Evolutionary conservation across 2,329 filamentous ascomycete genomes (phyloP), one percentile per base, ranked within the genome.

Genomic region (Fusarium subglutinans): DNA sequence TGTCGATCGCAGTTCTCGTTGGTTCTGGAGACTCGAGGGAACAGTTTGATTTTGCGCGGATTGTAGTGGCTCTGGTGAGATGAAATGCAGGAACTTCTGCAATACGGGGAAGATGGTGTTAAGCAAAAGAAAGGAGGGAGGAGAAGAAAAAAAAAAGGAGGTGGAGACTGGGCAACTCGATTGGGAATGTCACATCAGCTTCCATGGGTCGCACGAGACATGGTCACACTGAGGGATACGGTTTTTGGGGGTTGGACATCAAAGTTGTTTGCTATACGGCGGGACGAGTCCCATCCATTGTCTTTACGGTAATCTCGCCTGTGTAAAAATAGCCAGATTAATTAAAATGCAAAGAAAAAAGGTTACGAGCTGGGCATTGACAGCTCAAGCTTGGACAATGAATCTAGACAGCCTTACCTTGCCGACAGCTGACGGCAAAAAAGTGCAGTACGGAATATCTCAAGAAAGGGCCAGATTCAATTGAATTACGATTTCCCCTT

Each of bases 1-100:
- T 70, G 67, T 44, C 67, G 66, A 70, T 70, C 66, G 37, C 12
- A 15, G 41, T 44, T 70, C 45, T 70, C 35, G 35, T 37, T 37
- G 35, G 35, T 37, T 37, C 17, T 37, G 35, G 17, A 37, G 35
- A 37, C 17, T 37, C 35, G 35, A 37, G 35, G 15, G 17, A 40
- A 24, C 15, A 37, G 8, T 20, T 40, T 38, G 30, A 40, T 14
- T 53, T 17, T 17, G 15, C 33, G 33, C 33, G 15, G 14, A 35
- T 35, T 35, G 33, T 35, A 35, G 33, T 35, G 33, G 33, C n/a
- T 38, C n/a, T n/a, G 14, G 18, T 30, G 30, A 53, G 15, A 30
- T 48, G 35, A 12, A 28, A 51, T 56, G 65, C 45, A 63, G 45
- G 17, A 69, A 28, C 30, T 69, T 69, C 24, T 50, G 11, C 13